Base-by-base conservation (phyloP, 768 basidiomycete species). In the Chalciporus sphaerocephalus region DNA sequence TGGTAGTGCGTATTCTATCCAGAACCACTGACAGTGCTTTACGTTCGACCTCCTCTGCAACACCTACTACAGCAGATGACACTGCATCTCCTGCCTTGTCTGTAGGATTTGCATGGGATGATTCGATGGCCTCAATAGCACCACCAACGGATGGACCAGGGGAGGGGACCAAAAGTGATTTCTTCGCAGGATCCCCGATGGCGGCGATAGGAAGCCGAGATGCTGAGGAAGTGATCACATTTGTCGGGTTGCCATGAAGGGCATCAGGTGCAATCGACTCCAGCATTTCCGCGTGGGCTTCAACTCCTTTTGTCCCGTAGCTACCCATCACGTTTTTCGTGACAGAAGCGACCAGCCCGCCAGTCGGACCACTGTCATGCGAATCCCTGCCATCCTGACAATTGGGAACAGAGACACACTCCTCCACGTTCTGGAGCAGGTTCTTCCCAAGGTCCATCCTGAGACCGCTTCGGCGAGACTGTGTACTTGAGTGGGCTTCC, bases 1-100 rank as follows among this genome's bases (percentile, higher is more conserved):
- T 12, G 16, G 49, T 13, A 34, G 33, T n/a, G 21, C 42, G 53
- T 6, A 62, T 13, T 38, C 47, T 48, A 1, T 37, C 38, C 6
- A 59, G 32, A 5, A 48, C 24, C 6, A 48, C 6, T 13, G 47
- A 43, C 13, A 46, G 33, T 22, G 37, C 47, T 35, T 17, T 27
- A 37, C 27, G 45, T 16, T 44, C 46, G 35, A 48, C 33, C 25
- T 52, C 38, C 24, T 28, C 49, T 5, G 37, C 25, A 30, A 38
- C 11, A 6, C 6, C 23, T 17, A 7, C 34, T 12, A 27, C 28
- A 17, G 18, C 8, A 40, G 33, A 39, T n/a, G 45, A 30, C 8
- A 40, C 44, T 16, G 21, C 45, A 35, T 38, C 15, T 6, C 40
- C 20, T 2, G 36, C 24, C 13, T 46, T 11, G 34, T 37, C 17